A percentile compares a stretch with the other conserved stretches of the same genome.
Conservation (phyloP, 805 yeast genomes). For the Lipomyces sp. region DNA sequence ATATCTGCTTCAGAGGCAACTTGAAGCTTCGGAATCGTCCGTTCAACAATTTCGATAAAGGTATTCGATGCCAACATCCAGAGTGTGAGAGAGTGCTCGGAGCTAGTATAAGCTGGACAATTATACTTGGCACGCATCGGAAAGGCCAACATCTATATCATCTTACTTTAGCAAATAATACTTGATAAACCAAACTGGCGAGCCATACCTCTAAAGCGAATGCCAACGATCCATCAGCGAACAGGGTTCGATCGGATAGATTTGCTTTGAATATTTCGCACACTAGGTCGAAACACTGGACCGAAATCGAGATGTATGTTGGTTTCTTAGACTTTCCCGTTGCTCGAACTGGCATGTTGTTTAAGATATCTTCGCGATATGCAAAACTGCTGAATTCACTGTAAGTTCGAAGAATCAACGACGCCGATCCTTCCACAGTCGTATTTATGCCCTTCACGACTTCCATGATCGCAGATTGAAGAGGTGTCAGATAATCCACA, state of each 20-base stretch:
- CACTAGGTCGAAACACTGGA: slow-evolving; percentile 24
- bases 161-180: background rate
- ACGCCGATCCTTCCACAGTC: slow-evolving; percentile 22
- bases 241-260: slow-evolving; percentile 13
- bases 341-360: slow-evolving; percentile 18
- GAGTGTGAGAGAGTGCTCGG: slow-evolving; percentile 21
- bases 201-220: slow-evolving; percentile 29
- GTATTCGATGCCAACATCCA: slow-evolving; percentile 36
- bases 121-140: slow-evolving; percentile 35
- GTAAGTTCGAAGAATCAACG: slow-evolving; percentile 26
- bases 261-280: slow-evolving; percentile 14
- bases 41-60: slow-evolving; percentile 33
- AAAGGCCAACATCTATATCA: slow-evolving; percentile 22
- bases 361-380: slow-evolving; percentile 17
- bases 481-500: slow-evolving; percentile 58
- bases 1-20: slow-evolving; percentile 1
- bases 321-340: slow-evolving; percentile 26
- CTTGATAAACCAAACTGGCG: background rate
- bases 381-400: slow-evolving; percentile 36
- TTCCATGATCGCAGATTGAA: slow-evolving; percentile 65
- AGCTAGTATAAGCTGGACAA: slow-evolving; percentile 22
- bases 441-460: slow-evolving; percentile 47
- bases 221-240: slow-evolving; percentile 36
- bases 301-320: slow-evolving; percentile 32
- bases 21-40: slow-evolving; percentile 47